Conservation (phyloP, 208 protist genomes). For the Crithidia acanthocephali region DNA sequence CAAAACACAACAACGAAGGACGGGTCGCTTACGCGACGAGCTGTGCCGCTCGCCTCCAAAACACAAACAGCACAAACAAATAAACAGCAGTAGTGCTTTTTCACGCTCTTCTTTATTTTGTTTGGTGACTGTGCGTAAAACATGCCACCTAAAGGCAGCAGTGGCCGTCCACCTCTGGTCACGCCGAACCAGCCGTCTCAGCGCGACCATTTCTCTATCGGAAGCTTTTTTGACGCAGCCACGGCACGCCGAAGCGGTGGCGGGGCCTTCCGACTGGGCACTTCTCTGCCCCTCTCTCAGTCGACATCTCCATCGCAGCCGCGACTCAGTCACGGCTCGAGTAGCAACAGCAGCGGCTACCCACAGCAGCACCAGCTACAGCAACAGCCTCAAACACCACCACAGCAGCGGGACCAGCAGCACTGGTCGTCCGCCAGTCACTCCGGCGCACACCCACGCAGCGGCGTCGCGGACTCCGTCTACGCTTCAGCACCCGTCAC, state of each 20-base stretch:
- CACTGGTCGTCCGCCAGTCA: conserved; percentile 19
- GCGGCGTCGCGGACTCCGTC: background rate
- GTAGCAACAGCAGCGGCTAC: background rate
- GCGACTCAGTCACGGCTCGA: conserved; percentile 3
- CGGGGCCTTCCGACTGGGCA: conserved; percentile 15
- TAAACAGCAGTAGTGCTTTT: background rate
- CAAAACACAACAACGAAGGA: no score
- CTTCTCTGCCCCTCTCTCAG: conserved; percentile 5
- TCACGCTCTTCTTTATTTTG: conserved; percentile 3
- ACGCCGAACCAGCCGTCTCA: conserved; percentile 1
- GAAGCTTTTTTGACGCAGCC: conserved; percentile 54
- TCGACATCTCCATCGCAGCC: background rate
- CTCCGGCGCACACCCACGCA: background rate
- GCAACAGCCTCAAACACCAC: no score
- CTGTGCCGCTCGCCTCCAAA: no score
- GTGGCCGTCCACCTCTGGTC: conserved; percentile 12
- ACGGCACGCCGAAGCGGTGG: conserved; percentile 21
- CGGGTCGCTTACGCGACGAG: no score
- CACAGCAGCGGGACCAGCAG: conserved; percentile 2
- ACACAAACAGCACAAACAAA: no score
- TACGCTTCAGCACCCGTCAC: background rate
- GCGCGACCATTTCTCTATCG: conserved; percentile 41
- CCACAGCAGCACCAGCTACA: background rate
- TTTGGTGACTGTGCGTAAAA: background rate
- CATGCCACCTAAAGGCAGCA: conserved; percentile 15